These are phyloP conservation scores for Cryptosporidium ubiquitum DNA, from an alignment of 169 alveolate genomes.

Conservation along the genomic window DNA sequence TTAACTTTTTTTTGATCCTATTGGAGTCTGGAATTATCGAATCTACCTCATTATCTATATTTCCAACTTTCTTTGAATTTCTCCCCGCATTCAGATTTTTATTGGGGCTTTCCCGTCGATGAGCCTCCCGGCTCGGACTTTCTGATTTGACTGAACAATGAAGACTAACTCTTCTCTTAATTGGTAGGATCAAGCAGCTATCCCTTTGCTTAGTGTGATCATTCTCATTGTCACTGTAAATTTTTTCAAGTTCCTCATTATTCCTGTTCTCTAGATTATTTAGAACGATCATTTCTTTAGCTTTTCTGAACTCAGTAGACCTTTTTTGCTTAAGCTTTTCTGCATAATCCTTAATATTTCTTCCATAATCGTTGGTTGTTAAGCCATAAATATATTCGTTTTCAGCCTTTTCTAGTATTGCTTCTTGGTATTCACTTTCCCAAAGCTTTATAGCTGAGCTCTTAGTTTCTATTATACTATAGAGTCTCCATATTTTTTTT, in stretches of 20 bases:
- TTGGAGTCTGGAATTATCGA: conserved; percentile 33
- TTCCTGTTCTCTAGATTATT: background rate
- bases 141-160: conserved; percentile 22
- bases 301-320: conserved; percentile 12
- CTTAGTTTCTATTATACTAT: conserved; percentile 53
- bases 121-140: conserved; percentile 3
- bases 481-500: conserved; percentile 45
- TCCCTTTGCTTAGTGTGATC: background rate
- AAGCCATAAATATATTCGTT: conserved; percentile 35
- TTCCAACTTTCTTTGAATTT: background rate
- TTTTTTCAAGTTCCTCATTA: conserved; percentile 20
- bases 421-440: conserved; percentile 64
- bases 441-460: conserved; percentile 25
- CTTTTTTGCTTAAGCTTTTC: conserved; percentile 46
- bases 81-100: too few species aligned
- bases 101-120: background rate
- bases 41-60: background rate
- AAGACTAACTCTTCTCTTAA: conserved; percentile 43
- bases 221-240: conserved; percentile 7
- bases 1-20: conserved; percentile 3
- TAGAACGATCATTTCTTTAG: conserved; percentile 40
- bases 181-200: background rate
- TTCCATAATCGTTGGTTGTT: conserved; percentile 19
- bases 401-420: conserved; percentile 37
- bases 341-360: conserved; percentile 21